A percentile compares a stretch with the other conserved stretches of the same genome.
phyloP scores from a whole-genome alignment of 2,329 filamentous ascomycete species.

The Curvularia spicifera region DNA sequence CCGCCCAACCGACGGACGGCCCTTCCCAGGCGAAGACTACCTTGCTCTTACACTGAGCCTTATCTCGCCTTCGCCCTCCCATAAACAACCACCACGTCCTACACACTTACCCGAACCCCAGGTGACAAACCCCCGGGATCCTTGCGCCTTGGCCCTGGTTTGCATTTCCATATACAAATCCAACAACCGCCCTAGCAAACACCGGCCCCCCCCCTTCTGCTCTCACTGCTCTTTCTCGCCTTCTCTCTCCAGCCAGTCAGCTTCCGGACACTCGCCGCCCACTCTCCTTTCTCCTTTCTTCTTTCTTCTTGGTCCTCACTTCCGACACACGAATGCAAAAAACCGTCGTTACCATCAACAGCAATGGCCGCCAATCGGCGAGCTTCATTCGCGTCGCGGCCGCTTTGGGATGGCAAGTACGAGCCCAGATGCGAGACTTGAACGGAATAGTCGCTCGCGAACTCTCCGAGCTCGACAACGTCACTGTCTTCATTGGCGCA shows the following conservation, averaged over 20 bases:
- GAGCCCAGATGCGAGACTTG: conserved; percentile 86
- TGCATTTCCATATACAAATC: conserved; percentile 30
- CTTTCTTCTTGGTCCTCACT: conserved; percentile 6
- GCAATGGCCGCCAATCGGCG: conserved; percentile 92
- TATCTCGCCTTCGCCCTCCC: conserved; percentile 28
- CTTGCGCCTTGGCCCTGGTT: conserved; percentile 26
- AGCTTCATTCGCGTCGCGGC: conserved; percentile 93
- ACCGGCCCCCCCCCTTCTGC: neutral
- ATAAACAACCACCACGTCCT: conserved; percentile 15
- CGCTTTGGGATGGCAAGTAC: conserved; percentile 90
- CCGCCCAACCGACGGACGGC: conserved; percentile 30
- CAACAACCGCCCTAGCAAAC: conserved; percentile 16
- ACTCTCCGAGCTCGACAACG: conserved; percentile 80
- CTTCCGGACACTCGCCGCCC: conserved; percentile 2
- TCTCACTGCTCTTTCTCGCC: conserved; percentile 13
- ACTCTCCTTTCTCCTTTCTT: too few relatives aligned
- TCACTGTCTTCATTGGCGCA: conserved; percentile 72
- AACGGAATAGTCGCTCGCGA: conserved; percentile 89
- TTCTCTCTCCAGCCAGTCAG: conserved; percentile 11
- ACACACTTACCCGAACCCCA: conserved; percentile 9
- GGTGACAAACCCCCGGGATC: conserved; percentile 20
- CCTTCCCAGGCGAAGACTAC: conserved; percentile 16
- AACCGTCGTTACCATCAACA: conserved; percentile 93
- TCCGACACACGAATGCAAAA: conserved; percentile 47
- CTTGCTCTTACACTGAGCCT: conserved; percentile 26